Conservation (phyloP, 805 yeast genomes). For the Candida montana region DNA sequence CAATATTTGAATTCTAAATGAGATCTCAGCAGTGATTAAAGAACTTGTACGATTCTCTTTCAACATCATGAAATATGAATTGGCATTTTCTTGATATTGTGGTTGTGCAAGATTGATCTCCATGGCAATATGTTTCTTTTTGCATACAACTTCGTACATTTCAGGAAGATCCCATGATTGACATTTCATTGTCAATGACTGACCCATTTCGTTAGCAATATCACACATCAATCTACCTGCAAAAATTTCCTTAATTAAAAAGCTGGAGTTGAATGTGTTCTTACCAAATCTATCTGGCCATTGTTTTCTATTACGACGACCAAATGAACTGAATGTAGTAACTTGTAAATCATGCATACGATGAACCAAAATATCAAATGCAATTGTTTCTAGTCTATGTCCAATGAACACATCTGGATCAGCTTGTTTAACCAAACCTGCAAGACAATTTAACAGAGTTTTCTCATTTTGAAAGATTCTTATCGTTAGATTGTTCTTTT, state of each 20-base stretch:
- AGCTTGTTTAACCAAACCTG: slow-evolving; percentile 59
- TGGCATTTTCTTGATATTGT: slow-evolving; percentile 61
- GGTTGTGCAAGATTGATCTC: slow-evolving; percentile 73
- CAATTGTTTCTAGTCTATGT: slow-evolving; percentile 74
- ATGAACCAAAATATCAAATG: slow-evolving; percentile 74
- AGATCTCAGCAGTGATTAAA: slow-evolving; percentile 66
- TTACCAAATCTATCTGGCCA: slow-evolving; percentile 76
- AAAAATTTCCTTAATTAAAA: slow-evolving; percentile 60
- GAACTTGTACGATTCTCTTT: slow-evolving; percentile 65
- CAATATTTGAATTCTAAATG: slow-evolving; percentile 76
- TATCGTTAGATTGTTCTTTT: slow-evolving; percentile 45
- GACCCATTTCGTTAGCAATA: slow-evolving; percentile 91
- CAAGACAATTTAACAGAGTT: slow-evolving; percentile 64
- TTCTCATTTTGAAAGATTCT: slow-evolving; percentile 69
- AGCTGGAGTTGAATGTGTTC: slow-evolving; percentile 43
- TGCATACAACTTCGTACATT: slow-evolving; percentile 80
- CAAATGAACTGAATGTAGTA: slow-evolving; percentile 75
- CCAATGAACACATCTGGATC: slow-evolving; percentile 94
- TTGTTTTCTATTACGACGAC: slow-evolving; percentile 68
- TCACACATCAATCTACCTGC: slow-evolving; percentile 90
- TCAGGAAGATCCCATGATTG: slow-evolving; percentile 92
- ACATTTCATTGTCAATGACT: slow-evolving; percentile 84
- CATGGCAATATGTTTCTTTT: slow-evolving; percentile 50
- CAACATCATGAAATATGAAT: slow-evolving; percentile 61
- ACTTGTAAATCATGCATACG: slow-evolving; percentile 72